Evolutionary conservation across 495 filamentous ascomycete genomes (phyloP).

Genomic region (Penicillium manginii): DNA sequence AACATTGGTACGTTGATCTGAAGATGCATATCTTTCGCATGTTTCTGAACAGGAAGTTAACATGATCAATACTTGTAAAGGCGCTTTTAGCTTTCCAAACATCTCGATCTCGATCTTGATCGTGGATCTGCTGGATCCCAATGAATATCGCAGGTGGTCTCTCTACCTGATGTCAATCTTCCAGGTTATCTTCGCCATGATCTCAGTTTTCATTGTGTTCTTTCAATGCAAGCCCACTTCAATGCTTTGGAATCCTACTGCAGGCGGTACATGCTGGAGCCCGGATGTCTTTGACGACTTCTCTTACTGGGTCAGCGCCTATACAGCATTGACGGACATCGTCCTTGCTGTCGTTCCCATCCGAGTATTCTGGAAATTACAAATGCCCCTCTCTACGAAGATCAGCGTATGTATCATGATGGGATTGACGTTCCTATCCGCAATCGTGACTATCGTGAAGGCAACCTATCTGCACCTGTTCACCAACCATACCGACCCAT

Average conservation of each 20-base stretch:
- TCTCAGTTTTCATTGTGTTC: constrained; percentile 29
- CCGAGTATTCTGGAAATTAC: constrained; percentile 29
- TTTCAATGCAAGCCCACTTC: constrained; percentile 27
- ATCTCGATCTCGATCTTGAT: constrained; percentile 31
- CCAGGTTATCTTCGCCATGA: constrained; percentile 27
- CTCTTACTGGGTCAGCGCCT: constrained; percentile 30
- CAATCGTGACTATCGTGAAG: constrained; percentile 25
- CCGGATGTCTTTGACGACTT: constrained; percentile 22
- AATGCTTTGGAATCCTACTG: constrained; percentile 20
- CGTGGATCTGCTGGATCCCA: constrained; percentile 28
- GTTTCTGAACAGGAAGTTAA: neutral
- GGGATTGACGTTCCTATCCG: constrained; percentile 30
- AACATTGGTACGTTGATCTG: constrained; percentile 19
- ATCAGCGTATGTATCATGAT: constrained; percentile 29
- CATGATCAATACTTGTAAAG: constrained; percentile 7
- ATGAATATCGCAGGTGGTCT: constrained; percentile 18
- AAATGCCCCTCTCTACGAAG: constrained; percentile 27
- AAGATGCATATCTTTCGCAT: no score
- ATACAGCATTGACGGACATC: constrained; percentile 31
- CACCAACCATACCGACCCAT: constrained; percentile 19
- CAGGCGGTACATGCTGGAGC: constrained; percentile 24
- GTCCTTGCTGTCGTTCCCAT: constrained; percentile 32
- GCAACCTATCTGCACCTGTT: constrained; percentile 24
- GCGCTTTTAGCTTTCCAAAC: constrained; percentile 31
- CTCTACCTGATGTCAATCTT: constrained; percentile 25